Evolutionary conservation across 2,329 filamentous ascomycete genomes (phyloP).

Genomic region (Calonectria fujianensis): DNA sequence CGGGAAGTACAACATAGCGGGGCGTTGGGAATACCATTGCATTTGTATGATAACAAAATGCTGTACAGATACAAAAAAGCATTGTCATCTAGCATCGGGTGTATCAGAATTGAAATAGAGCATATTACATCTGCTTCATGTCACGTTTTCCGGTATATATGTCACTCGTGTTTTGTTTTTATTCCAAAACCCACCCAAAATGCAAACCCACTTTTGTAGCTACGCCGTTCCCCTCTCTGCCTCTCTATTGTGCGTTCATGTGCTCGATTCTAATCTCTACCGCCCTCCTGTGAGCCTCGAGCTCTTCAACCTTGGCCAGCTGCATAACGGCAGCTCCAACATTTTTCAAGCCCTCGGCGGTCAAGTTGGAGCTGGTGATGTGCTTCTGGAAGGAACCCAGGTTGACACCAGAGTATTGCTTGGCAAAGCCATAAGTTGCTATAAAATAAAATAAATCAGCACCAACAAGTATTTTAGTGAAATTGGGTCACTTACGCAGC

Average conservation of each 20-base stretch:
- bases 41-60: conserved; percentile 49
- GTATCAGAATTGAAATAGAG: conserved; percentile 19
- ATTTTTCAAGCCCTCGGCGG: conserved; percentile 87
- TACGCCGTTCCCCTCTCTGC: conserved; percentile 39
- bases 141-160: neutral
- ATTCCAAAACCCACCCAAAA: conserved; percentile 37
- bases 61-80: conserved; percentile 48
- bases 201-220: conserved; percentile 34
- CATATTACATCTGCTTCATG: neutral
- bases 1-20: conserved; percentile 57
- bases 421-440: conserved; percentile 98
- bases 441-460: conserved; percentile 48
- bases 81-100: conserved; percentile 38
- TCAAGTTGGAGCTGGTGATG: conserved; percentile 95
- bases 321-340: conserved; percentile 95
- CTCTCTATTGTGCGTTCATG: conserved; percentile 61
- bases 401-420: conserved; percentile 98
- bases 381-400: conserved; percentile 97
- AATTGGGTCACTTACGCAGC: conserved; percentile 82
- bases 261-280: conserved; percentile 86
- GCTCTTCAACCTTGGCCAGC: conserved; percentile 92
- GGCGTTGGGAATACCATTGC: conserved; percentile 56
- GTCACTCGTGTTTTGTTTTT: conserved; percentile 16
- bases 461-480: neutral
- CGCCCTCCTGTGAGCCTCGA: conserved; percentile 94